Evolutionary conservation across 2,329 filamentous ascomycete species (phyloP), one percentile per base, ranked within the genome.

Genomic region (Allantophomopsis lycopodina): DNA sequence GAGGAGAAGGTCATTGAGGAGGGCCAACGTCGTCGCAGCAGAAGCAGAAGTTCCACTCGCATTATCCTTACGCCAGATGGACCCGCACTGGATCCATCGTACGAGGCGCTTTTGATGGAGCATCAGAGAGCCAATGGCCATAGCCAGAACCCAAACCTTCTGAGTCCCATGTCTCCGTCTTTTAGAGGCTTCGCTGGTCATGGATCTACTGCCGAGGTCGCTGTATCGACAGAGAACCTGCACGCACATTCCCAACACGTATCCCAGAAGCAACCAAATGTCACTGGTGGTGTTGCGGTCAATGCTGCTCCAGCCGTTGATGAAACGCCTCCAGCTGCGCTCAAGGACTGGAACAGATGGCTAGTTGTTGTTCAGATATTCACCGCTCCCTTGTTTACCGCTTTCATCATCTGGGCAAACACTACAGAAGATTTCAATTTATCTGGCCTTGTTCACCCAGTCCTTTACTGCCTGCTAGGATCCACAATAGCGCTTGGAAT

Each of bases 281-380:
- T 46, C 30, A 42, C 40, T 34, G 42, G 31, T 14, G 43, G 42
- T 12, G 16, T 34, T n/a, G 35, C 42, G n/a, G 30, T 33, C 17
- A 34, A 40, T 40, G 28, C 10, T 41, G 16, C 39, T 17, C n/a
- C 13, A 13, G 13, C 32, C 28, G 36, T 17, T n/a, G 16, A 34
- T 31, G 21, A 43, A 12, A 42, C 41, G 36, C 38, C 3, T 35
- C 35, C 28, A 31, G 18, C 12, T 33, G 32, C 47, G 28, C 33
- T 42, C 15, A 36, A 41, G 38, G 54, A 77, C 21, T 96, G 91
- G 88, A 94, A 88, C 52, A 75, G 87, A 39, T 98, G 91, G 89
- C 73, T 98, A 3, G 73, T 94, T 11, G 74, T 79, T 11, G 59
- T 91, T 8, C 93, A 98, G 52, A 69, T 91, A 37, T 87, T 95